These are phyloP conservation scores for Hevea brasiliensis DNA, from an alignment of 345 rosid genomes.

Conservation along the genomic window DNA sequence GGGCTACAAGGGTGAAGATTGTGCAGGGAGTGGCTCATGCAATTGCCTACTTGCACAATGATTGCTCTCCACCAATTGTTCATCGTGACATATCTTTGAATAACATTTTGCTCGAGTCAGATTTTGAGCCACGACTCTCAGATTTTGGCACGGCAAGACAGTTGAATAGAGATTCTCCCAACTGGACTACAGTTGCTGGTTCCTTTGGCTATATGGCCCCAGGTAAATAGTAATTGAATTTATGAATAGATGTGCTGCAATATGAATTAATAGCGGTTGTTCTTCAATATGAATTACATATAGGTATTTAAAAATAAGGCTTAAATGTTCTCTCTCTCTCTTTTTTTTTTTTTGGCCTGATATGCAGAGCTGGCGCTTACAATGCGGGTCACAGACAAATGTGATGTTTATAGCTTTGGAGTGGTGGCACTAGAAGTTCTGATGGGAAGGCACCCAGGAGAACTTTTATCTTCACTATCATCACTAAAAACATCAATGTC, in stretches of 20 bases:
- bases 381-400: conserved; percentile 44
- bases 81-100: conserved; percentile 63
- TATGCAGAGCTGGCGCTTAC: conserved; percentile 47
- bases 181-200: conserved; percentile 65
- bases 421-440: conserved; percentile 59
- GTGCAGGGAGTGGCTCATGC: conserved; percentile 71
- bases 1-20: conserved; percentile 47
- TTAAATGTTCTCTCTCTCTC: too few species aligned
- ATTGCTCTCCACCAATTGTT: conserved; percentile 59
- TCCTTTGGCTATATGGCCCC: conserved; percentile 83
- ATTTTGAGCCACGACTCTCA: conserved; percentile 51
- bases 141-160: conserved; percentile 74
- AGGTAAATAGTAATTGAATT: conserved; percentile 37
- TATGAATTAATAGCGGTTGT: too few species aligned
- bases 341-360: too few species aligned
- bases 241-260: too few species aligned
- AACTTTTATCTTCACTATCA: conserved; percentile 38
- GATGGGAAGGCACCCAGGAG: conserved; percentile 73
- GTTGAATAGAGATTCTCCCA: conserved; percentile 45
- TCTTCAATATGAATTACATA: too few species aligned
- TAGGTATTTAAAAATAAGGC: too few species aligned
- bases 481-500: conserved; percentile 15
- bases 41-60: conserved; percentile 65
- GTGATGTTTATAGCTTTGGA: conserved; percentile 65
- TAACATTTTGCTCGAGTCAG: conserved; percentile 56